Conservation (phyloP, 169 alveolate genomes). For the Cryptosporidium parvum region DNA sequence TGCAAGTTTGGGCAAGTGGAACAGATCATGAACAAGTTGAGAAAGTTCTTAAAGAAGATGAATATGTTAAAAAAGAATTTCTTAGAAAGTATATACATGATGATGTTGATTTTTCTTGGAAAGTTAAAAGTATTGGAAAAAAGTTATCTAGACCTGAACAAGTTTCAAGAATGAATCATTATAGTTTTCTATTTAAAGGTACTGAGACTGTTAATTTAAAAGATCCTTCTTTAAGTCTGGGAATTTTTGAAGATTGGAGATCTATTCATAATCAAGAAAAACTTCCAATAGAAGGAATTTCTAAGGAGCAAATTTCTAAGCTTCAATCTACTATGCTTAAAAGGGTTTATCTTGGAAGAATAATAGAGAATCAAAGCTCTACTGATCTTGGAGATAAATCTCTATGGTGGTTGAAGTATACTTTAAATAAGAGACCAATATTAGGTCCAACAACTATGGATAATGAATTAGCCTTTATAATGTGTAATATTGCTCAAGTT, state of each 20-base stretch:
- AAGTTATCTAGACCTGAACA: conserved; percentile 52
- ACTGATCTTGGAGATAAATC: conserved; percentile 9
- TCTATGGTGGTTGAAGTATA: conserved; percentile 89
- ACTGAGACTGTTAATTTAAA: conserved; percentile 35
- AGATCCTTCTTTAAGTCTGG: conserved; percentile 21
- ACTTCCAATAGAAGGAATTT: conserved; percentile 20
- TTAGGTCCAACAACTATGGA: conserved; percentile 99
- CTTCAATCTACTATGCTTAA: neutral
- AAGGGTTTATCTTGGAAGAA: conserved; percentile 70
- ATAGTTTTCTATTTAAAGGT: conserved; percentile 60
- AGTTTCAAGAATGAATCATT: conserved; percentile 74
- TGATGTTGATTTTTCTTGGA: conserved; percentile 77
- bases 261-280: conserved; percentile 42
- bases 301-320: conserved; percentile 35
- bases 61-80: conserved; percentile 64
- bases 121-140: conserved; percentile 77
- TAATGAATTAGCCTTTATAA: conserved; percentile 94
- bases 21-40: conserved; percentile 74
- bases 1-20: conserved; percentile 80
- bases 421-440: conserved; percentile 92
- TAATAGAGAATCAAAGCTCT: conserved; percentile 19
- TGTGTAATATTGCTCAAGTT: conserved; percentile 91
- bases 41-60: conserved; percentile 33
- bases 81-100: conserved; percentile 75
- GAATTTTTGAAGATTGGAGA: conserved; percentile 76